Percentiles rank a stretch among this genome's conserved stretches.
Conservation (phyloP, 768 basidiomycete genomes). For the Amylocystis lapponica region DNA sequence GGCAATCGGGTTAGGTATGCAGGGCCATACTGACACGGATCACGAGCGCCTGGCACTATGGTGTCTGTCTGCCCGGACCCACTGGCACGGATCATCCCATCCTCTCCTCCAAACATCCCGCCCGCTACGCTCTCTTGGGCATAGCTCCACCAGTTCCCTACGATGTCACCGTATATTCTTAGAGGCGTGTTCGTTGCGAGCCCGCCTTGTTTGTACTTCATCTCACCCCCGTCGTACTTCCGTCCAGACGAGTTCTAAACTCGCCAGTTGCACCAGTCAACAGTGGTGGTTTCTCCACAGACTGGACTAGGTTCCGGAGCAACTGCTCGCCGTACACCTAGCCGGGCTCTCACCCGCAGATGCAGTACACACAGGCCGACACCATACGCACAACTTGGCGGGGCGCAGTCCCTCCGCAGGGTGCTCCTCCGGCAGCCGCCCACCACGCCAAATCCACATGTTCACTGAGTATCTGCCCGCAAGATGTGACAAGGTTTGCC, state of each 20-base stretch:
- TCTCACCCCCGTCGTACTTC: slow-evolving; percentile 25
- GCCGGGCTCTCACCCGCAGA: slow-evolving; percentile 2
- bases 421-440: not conserved
- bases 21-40: no score
- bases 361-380: slow-evolving; percentile 6
- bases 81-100: slow-evolving; percentile 24
- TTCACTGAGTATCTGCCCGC: slow-evolving; percentile 4
- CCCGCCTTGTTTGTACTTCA: slow-evolving; percentile 26
- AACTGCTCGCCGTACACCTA: slow-evolving; percentile 1
- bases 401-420: slow-evolving; percentile 10
- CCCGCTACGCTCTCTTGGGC: slow-evolving; percentile 14
- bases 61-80: no score
- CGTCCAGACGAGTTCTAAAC: slow-evolving; percentile 7
- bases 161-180: slow-evolving; percentile 7
- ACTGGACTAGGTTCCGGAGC: slow-evolving; percentile 25
- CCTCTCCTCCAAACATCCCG: slow-evolving; percentile 13
- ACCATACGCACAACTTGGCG: slow-evolving; percentile 1
- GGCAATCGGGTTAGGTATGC: no score
- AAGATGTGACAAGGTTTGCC: slow-evolving; percentile 23
- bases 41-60: no score
- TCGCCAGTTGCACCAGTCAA: slow-evolving; percentile 12
- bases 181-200: no score
- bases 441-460: slow-evolving; percentile 12
- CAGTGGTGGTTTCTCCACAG: slow-evolving; percentile 21
- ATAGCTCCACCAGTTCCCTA: slow-evolving; percentile 15